phyloP scores from a whole-genome alignment of 768 basidiomycete species.

The Hericium coralloides region DNA sequence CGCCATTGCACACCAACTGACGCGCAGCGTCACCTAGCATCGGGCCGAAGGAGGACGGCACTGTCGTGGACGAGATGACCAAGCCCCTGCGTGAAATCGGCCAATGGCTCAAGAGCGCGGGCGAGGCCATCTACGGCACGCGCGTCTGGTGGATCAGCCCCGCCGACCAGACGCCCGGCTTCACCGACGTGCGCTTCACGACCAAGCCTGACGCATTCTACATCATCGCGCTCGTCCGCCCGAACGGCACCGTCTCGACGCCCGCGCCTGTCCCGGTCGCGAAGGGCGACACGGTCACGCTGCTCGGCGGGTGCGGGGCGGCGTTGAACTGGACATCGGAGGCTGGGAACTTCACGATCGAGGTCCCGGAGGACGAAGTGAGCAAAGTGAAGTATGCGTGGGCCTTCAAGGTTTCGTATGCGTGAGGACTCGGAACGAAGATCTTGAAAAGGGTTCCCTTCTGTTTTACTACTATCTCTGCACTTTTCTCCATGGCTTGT shows the following conservation, averaged over 20 bases:
- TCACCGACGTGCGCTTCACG: conserved; percentile 21
- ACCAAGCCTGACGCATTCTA: conserved; percentile 20
- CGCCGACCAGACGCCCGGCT: background rate
- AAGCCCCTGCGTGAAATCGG: conserved; percentile 10
- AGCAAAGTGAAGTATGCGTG: background rate
- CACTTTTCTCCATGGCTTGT: no score
- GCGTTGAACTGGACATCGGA: conserved; percentile 1
- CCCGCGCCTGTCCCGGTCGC: conserved; percentile 7
- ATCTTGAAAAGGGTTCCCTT: no score
- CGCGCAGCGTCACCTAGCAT: background rate
- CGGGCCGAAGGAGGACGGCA: conserved; percentile 11
- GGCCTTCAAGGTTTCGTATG: background rate
- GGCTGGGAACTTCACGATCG: background rate
- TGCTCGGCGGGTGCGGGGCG: conserved; percentile 11
- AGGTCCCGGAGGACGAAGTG: background rate
- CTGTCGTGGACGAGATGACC: conserved; percentile 10
- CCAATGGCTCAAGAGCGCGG: conserved; percentile 11
- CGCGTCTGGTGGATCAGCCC: conserved; percentile 9
- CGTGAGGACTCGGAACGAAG: no score
- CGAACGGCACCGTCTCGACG: conserved; percentile 2
- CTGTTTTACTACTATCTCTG: no score
- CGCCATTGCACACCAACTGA: background rate
- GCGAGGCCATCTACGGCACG: conserved; percentile 14
- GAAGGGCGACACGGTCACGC: conserved; percentile 8
- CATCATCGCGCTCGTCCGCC: conserved; percentile 17